A percentile compares a stretch with the other conserved stretches of the same genome.
Conservation (phyloP, 225 moss, liverwort and hornwort genomes). For the Thuidium tamariscinum region DNA sequence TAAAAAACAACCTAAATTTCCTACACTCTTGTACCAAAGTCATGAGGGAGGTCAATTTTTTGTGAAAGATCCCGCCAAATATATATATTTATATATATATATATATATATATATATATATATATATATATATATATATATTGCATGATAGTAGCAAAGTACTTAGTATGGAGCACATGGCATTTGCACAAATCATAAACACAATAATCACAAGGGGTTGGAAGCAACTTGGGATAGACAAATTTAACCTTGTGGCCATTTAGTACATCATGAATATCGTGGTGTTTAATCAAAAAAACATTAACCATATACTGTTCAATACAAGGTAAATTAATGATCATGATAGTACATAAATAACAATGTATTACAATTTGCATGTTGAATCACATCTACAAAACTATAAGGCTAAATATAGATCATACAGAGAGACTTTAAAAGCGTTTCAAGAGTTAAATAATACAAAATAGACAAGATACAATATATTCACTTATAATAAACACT, state of each 20-base stretch:
- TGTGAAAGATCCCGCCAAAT: fast-evolving
- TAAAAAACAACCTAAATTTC: not conserved
- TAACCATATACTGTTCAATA: no score
- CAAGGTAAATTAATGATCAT: no score
- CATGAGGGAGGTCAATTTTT: fast-evolving
- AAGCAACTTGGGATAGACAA: not conserved
- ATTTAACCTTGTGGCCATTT: no score
- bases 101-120: not conserved
- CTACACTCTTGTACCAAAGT: fast-evolving
- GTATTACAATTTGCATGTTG: no score
- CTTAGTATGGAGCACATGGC: not conserved
- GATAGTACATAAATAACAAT: no score
- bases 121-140: not conserved
- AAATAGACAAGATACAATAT: fast-evolving
- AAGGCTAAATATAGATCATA: no score
- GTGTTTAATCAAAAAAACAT: no score
- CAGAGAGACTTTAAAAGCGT: no score
- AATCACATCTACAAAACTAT: no score
- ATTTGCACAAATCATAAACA: fast-evolving
- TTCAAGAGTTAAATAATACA: no score
- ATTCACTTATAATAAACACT: not conserved
- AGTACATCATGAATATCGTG: no score
- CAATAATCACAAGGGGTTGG: not conserved
- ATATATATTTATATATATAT: not conserved
- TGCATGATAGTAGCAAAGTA: not conserved